Base-by-base conservation (phyloP, 2,329 filamentous ascomycete species). In the Cladosporium sp. region DNA sequence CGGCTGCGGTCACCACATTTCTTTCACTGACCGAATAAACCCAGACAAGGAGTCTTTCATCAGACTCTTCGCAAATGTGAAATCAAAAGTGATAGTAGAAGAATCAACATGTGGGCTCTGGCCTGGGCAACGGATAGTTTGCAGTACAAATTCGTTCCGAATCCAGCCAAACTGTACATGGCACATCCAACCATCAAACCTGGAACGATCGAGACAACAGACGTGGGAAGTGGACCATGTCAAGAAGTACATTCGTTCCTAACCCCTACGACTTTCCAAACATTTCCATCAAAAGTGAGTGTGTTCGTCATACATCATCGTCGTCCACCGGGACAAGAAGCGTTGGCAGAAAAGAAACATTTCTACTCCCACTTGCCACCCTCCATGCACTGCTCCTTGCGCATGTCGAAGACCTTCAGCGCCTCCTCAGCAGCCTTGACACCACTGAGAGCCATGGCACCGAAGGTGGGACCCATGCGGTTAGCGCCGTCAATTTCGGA, bases 361-460 rank as follows among this genome's bases (percentile, higher is more conserved):
- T 18, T 62, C 26, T 55, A 64, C 24, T 41, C 57, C 54, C 57
- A 65, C 63, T 65, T 65, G 54, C 57, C 57, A 21, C 63, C 64
- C 78, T 86, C 80, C n/a, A 84, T 85, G 74, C 93, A 93, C 84
- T 95, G 87, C 73, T 86, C 86, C 86, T 92, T 90, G 72, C 92
- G 88, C 72, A 87, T 80, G 44, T 95, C 92, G 72, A 92, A 93
- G 66, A 96, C 85, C 71, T 85, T 87, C 70, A 96, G 81, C 0
- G 90, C 91, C 80, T 94, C 92, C 82, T 97, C 92, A 11, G 93
- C 93, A 74, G 93, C 93, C 85, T 96, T 96, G 75, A 96, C 90
- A 71, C 93, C 93, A 66, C 86, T 90, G 47, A 96, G 84, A 24
- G 87, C 92, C 93, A 97, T 97, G 62, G 93, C 93, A 65, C 92